Evolutionary conservation across 2,329 filamentous ascomycete species (phyloP).

Genomic region (Trichophyton simii): DNA sequence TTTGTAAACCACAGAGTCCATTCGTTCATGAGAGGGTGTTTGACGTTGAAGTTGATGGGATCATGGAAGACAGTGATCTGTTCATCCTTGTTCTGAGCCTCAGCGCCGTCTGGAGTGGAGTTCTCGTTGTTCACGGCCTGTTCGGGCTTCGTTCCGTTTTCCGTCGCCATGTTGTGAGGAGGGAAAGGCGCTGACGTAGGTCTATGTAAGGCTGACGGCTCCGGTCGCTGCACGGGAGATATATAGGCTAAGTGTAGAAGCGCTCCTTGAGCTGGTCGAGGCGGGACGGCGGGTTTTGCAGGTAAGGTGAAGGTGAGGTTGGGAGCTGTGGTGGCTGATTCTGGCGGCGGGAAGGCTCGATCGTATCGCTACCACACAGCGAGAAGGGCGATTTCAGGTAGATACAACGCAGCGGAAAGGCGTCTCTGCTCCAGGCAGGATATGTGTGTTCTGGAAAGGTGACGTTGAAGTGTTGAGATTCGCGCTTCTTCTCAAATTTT

Average conservation of each 20-base stretch:
- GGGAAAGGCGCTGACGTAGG: background rate
- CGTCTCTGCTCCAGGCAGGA: slow-evolving; percentile 15
- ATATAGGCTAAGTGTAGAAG: slow-evolving; percentile 4
- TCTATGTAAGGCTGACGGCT: background rate
- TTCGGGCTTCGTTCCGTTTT: slow-evolving; percentile 26
- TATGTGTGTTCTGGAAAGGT: background rate
- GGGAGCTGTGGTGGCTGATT: background rate
- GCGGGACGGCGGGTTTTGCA: background rate
- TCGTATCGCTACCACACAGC: slow-evolving; percentile 1
- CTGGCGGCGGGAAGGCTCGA: slow-evolving; percentile 11
- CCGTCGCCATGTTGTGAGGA: slow-evolving; percentile 25
- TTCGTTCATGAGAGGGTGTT: slow-evolving; percentile 92
- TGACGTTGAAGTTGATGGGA: slow-evolving; percentile 98
- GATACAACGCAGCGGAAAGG: background rate
- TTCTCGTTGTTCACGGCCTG: slow-evolving; percentile 40
- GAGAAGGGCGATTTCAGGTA: slow-evolving; percentile 3
- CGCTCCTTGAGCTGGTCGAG: background rate
- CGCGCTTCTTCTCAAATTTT: slow-evolving; percentile 2
- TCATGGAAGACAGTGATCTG: slow-evolving; percentile 94
- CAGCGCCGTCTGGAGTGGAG: slow-evolving; percentile 39
- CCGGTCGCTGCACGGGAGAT: background rate
- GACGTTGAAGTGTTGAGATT: background rate
- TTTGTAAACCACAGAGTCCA: slow-evolving; percentile 99
- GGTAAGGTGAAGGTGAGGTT: background rate
- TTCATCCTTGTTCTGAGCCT: slow-evolving; percentile 33